A percentile compares a stretch with the other conserved stretches of the same genome.
Evolutionary conservation across 768 basidiomycete species (phyloP).

Genomic region (Leccinum uliginosum): DNA sequence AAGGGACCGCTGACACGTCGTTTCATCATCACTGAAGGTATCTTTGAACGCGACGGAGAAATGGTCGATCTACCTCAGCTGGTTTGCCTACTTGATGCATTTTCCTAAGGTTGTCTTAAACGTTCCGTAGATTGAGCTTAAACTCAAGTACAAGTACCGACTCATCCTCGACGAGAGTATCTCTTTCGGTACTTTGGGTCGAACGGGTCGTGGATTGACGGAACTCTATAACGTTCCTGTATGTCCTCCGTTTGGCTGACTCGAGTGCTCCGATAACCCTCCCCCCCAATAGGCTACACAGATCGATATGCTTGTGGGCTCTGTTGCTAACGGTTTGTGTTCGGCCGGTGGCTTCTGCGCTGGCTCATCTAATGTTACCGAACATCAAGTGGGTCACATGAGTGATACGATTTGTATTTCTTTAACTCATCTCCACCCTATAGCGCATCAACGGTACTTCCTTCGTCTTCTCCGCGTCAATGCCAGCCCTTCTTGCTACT

Average conservation of each 20-base stretch:
- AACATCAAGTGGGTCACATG: conserved; percentile 66
- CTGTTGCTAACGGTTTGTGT: conserved; percentile 77
- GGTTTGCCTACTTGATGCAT: conserved; percentile 45
- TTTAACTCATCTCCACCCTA: background rate
- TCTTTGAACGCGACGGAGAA: conserved; percentile 91
- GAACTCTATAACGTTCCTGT: conserved; percentile 94
- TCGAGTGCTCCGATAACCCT: background rate
- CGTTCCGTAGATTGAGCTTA: conserved; percentile 77
- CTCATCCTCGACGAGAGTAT: conserved; percentile 91
- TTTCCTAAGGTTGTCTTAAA: background rate
- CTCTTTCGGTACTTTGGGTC: conserved; percentile 90
- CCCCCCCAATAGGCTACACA: conserved; percentile 61
- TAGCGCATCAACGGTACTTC: conserved; percentile 94
- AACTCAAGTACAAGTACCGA: conserved; percentile 93
- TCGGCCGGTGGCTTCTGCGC: conserved; percentile 95
- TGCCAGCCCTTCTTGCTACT: conserved; percentile 87
- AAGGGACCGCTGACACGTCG: conserved; percentile 77
- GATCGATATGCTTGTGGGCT: conserved; percentile 94
- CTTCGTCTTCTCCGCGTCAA: conserved; percentile 94
- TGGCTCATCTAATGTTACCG: conserved; percentile 73
- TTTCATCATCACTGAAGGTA: conserved; percentile 96
- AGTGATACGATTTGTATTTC: background rate
- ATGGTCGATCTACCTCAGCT: conserved; percentile 92
- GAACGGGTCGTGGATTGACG: conserved; percentile 91
- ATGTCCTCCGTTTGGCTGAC: conserved; percentile 26